These are phyloP conservation scores for Metarhizium anisopliae DNA, from an alignment of 2,329 filamentous ascomycete genomes.

Conservation along the genomic window DNA sequence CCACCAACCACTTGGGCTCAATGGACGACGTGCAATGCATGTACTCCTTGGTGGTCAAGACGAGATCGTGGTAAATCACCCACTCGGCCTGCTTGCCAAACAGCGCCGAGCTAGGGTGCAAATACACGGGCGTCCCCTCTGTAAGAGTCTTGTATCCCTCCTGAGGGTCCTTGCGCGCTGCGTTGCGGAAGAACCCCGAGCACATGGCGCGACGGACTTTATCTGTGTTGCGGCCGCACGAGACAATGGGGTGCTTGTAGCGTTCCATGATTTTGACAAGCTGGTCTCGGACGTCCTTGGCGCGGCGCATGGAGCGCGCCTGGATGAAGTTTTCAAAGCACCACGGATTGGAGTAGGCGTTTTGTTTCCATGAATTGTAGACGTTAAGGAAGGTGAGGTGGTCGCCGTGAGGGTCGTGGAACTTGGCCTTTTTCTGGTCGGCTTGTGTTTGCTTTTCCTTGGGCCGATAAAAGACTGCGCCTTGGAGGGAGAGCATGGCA, in stretches of 20 bases:
- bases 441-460: constrained; percentile 96
- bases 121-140: constrained; percentile 87
- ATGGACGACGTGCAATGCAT: constrained; percentile 93
- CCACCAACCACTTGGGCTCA: constrained; percentile 89
- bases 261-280: constrained; percentile 89
- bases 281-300: constrained; percentile 87
- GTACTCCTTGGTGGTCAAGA: constrained; percentile 94
- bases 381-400: constrained; percentile 93
- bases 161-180: constrained; percentile 86
- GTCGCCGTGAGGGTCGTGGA: constrained; percentile 90
- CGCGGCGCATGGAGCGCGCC: constrained; percentile 76
- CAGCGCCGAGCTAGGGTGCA: constrained; percentile 84
- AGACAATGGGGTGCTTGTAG: constrained; percentile 73
- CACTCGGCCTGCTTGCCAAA: constrained; percentile 96
- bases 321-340: constrained; percentile 98
- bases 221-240: constrained; percentile 79
- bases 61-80: constrained; percentile 86
- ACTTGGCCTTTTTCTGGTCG: constrained; percentile 95
- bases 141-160: constrained; percentile 98
- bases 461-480: constrained; percentile 86
- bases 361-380: constrained; percentile 92
- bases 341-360: constrained; percentile 77
- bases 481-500: constrained; percentile 81
- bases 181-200: constrained; percentile 90
- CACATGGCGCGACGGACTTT: constrained; percentile 85